Conservation (phyloP, 768 basidiomycete species). For the Rossbeevera mucosa region DNA sequence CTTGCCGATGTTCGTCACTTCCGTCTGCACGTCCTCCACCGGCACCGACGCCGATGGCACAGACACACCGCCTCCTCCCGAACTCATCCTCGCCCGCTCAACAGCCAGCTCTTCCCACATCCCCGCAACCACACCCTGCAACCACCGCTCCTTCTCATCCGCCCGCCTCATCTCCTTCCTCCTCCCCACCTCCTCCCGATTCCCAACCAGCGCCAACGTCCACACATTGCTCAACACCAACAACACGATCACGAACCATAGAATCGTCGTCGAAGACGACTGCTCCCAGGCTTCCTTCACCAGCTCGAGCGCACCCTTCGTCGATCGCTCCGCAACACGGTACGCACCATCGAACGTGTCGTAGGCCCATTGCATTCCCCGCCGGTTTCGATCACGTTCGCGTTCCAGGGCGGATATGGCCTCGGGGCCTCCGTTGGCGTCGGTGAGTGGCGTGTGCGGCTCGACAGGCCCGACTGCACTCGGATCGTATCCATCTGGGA, state of each 20-base stretch:
- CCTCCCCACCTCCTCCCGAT: slow-evolving; percentile 42
- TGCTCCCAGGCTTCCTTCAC: slow-evolving; percentile 77
- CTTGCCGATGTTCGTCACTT: slow-evolving; percentile 43
- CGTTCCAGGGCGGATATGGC: slow-evolving; percentile 29
- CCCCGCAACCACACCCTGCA: slow-evolving; percentile 66
- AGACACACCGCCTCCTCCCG: background rate
- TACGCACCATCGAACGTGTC: slow-evolving; percentile 79
- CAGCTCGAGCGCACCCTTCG: slow-evolving; percentile 70
- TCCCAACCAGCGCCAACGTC: slow-evolving; percentile 51
- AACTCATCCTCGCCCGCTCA: slow-evolving; percentile 32
- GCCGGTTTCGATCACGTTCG: slow-evolving; percentile 63
- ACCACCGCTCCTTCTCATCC: slow-evolving; percentile 72
- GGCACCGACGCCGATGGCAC: slow-evolving; percentile 18
- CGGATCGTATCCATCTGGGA: slow-evolving; percentile 73
- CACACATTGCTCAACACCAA: slow-evolving; percentile 77
- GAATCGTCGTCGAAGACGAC: slow-evolving; percentile 62
- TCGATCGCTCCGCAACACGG: slow-evolving; percentile 65
- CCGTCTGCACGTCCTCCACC: slow-evolving; percentile 39
- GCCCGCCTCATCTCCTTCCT: slow-evolving; percentile 47
- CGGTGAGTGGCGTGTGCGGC: slow-evolving; percentile 28
- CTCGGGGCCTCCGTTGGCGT: slow-evolving; percentile 9
- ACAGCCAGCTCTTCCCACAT: slow-evolving; percentile 66
- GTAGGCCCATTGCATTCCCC: slow-evolving; percentile 82
- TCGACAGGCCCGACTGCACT: slow-evolving; percentile 46
- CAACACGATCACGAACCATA: slow-evolving; percentile 67